Conservation (phyloP, 2,329 filamentous ascomycete species). For the Claviceps monticola region DNA sequence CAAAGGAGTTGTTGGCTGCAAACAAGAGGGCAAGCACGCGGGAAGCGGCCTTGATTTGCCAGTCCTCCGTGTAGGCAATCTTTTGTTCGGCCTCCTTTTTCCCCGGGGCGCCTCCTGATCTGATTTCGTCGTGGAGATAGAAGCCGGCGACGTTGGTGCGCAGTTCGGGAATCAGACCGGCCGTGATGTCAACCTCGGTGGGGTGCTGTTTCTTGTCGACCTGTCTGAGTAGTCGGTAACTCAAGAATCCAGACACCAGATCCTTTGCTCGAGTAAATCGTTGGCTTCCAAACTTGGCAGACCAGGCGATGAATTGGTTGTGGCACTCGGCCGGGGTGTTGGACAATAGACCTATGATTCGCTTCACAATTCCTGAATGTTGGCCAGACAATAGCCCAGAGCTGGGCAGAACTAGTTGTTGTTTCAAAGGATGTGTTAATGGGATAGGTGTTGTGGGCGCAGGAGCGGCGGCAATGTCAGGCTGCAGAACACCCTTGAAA, state of each 20-base stretch:
- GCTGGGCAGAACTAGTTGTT: slow-evolving; percentile 12
- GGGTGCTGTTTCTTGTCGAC: slow-evolving; percentile 48
- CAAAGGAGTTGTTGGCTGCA: slow-evolving; percentile 54
- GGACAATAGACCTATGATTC: slow-evolving; percentile 66
- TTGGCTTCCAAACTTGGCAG: slow-evolving; percentile 52
- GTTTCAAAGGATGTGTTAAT: not conserved
- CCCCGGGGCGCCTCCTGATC: slow-evolving; percentile 34
- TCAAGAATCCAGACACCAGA: slow-evolving; percentile 63
- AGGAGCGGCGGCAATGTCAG: slow-evolving; percentile 9
- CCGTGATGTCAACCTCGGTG: slow-evolving; percentile 45
- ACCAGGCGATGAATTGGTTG: slow-evolving; percentile 64
- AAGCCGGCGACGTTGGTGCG: slow-evolving; percentile 40
- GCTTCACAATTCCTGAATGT: slow-evolving; percentile 74
- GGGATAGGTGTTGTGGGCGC: not conserved
- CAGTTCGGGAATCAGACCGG: slow-evolving; percentile 60
- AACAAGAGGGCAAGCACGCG: slow-evolving; percentile 72
- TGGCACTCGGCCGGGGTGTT: slow-evolving; percentile 66
- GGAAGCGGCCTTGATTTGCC: slow-evolving; percentile 74
- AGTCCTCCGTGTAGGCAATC: slow-evolving; percentile 64
- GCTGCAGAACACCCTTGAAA: slow-evolving; percentile 28
- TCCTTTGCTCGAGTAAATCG: slow-evolving; percentile 66
- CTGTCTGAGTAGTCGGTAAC: slow-evolving; percentile 62
- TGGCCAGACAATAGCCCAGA: slow-evolving; percentile 42
- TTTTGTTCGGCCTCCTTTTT: slow-evolving; percentile 40
- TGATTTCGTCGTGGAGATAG: slow-evolving; percentile 66